Evolutionary conservation across 2,329 filamentous ascomycete genomes (phyloP).

Genomic region (Grosmannia penicillata): DNA sequence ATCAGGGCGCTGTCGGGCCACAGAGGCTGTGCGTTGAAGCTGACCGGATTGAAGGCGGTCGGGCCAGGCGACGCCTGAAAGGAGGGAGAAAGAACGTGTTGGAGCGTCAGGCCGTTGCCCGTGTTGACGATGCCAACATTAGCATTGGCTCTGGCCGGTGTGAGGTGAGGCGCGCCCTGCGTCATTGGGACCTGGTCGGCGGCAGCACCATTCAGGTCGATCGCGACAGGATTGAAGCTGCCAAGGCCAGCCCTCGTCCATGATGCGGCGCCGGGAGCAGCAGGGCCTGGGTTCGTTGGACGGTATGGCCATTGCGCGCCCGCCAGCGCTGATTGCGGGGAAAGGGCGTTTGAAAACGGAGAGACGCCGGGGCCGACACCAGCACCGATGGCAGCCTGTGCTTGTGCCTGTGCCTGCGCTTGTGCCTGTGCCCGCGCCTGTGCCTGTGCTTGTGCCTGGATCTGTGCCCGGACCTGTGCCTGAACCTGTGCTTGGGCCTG

Average conservation of each 20-base stretch:
- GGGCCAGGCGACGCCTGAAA: slow-evolving; percentile 23
- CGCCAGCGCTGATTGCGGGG: too few species aligned
- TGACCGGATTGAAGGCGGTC: slow-evolving; percentile 24
- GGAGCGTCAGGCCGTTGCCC: slow-evolving; percentile 12
- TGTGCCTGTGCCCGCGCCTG: too few species aligned
- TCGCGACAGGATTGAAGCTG: background rate
- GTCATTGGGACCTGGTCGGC: slow-evolving; percentile 3
- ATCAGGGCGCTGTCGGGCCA: slow-evolving; percentile 21
- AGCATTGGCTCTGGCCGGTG: background rate
- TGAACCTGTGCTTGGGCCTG: background rate
- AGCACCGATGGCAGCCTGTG: too few species aligned
- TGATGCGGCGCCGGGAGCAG: background rate
- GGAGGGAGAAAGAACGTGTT: slow-evolving; percentile 15
- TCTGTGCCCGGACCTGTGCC: too few species aligned
- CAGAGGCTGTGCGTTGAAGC: slow-evolving; percentile 19
- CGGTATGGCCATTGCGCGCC: too few species aligned
- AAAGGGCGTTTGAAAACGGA: too few species aligned
- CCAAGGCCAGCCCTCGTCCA: background rate
- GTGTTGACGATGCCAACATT: slow-evolving; percentile 4
- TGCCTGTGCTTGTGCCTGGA: too few species aligned
- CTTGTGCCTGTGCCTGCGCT: too few species aligned
- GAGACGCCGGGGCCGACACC: too few species aligned
- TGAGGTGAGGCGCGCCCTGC: background rate
- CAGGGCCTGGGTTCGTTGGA: too few species aligned
- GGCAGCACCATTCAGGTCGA: too few species aligned